phyloP scores from a whole-genome alignment of 2,329 filamentous ascomycete species.

The Chaetomiaceae sp. region DNA sequence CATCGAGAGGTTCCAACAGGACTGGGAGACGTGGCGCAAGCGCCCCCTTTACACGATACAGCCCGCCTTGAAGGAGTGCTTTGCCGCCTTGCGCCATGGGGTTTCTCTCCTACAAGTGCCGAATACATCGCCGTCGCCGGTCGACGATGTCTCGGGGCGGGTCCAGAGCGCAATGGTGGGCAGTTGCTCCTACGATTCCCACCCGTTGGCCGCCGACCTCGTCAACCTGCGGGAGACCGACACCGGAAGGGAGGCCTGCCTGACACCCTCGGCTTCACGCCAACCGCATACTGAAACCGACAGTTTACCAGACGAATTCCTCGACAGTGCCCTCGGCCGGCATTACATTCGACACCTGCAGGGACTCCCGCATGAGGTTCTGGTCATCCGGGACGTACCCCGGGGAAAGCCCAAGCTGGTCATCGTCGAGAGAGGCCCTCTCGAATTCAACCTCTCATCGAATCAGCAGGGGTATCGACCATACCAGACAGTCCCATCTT shows the following conservation, averaged over 20 bases:
- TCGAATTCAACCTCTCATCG: not conserved
- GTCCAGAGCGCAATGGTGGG: not conserved
- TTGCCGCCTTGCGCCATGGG: not conserved
- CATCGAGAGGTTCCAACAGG: not conserved
- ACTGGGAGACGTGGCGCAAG: slow-evolving; percentile 1
- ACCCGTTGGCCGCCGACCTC: not conserved
- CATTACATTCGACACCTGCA: not conserved
- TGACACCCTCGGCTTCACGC: not conserved
- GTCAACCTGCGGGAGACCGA: too few relatives aligned
- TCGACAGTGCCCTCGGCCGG: not conserved
- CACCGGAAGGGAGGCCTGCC: too few relatives aligned
- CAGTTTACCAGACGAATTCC: too few relatives aligned
- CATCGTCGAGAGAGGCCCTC: not conserved
- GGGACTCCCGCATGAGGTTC: not conserved
- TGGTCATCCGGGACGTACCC: not conserved
- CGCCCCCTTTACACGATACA: not conserved
- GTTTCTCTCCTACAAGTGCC: not conserved
- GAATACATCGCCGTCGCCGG: not conserved
- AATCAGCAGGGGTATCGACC: not conserved
- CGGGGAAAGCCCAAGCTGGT: not conserved
- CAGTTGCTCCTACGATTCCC: not conserved
- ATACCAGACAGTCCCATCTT: not conserved
- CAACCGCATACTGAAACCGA: not conserved
- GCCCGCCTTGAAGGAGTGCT: not conserved
- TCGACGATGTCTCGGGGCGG: not conserved